Evolutionary conservation across 805 yeast genomes (phyloP), one percentile per base, ranked within the genome.

Genomic region (Komagataella ulmi): DNA sequence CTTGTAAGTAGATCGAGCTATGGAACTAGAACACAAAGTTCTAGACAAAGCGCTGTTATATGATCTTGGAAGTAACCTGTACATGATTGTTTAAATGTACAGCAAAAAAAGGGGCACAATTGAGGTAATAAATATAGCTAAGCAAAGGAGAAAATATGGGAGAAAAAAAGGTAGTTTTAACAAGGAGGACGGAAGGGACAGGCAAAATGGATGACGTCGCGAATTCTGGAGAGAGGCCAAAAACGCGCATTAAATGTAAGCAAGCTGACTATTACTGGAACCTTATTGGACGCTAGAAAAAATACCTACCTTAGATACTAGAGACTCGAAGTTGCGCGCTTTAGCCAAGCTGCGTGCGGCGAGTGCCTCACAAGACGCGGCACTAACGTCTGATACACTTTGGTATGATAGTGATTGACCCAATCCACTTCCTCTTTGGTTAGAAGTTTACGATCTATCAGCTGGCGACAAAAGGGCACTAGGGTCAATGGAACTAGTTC

Each of bases 401-500:
- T 61, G 17, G 57, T 52, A 59, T 80, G 82, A 57, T 77, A 79
- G 1, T 63, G 57, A 59, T 80, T 73, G 49, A 80, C 62, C 79
- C 79, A 78, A 6, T 59, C 53, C 54, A 64, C 69, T 58, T 80
- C 84, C n/a, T 70, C 74, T 1, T 58, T 54, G 24, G 66, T 68
- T 56, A 80, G 71, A 63, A 76, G 54, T 8, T 62, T 55, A 23
- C 57, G 63, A 56, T 77, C 71, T 54, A 80, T 79, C 60, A 80
- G 70, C 51, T 72, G 74, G 48, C 66, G 65, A 64, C 82, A 76
- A 59, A 71, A 78, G 36, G 85, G 85, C 49, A 77, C 82, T 50
- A 70, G 65, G 1, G 85, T 80, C 45, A 80, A 69, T 8, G 83
- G 77, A 49, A 76, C 79, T 63, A 80, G 79, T 58, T 74, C 73